phyloP scores from a whole-genome alignment of 176 grass and related monocot genomes.

The Avena eriantha region DNA sequence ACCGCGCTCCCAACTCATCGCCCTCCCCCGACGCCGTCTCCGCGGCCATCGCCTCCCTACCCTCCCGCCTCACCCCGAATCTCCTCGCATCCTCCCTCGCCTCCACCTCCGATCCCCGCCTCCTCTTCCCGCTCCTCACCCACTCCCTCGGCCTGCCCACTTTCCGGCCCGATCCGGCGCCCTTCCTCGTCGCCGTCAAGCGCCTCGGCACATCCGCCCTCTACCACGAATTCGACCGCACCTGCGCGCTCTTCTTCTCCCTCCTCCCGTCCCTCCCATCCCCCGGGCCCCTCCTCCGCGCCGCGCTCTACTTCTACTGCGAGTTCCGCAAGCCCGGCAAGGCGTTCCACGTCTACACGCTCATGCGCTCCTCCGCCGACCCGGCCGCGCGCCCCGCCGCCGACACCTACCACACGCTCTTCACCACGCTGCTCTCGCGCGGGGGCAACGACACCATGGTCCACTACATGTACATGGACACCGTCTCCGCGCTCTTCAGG shows the following conservation, averaged over 20 bases:
- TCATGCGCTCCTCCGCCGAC: conserved; percentile 73
- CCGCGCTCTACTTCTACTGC: conserved; percentile 83
- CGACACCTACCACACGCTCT: conserved; percentile 81
- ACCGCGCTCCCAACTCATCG: conserved; percentile 17
- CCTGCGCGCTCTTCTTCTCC: conserved; percentile 66
- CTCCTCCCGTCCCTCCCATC: conserved; percentile 63
- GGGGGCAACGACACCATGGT: conserved; percentile 66
- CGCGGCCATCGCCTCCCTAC: conserved; percentile 64
- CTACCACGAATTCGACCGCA: conserved; percentile 71
- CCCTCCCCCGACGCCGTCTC: conserved; percentile 41
- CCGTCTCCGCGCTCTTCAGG: conserved; percentile 68
- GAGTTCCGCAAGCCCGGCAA: conserved; percentile 66
- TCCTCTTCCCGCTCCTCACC: conserved; percentile 66
- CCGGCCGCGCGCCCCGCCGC: conserved; percentile 52
- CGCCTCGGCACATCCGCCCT: conserved; percentile 61
- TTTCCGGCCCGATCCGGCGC: conserved; percentile 51
- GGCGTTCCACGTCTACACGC: conserved; percentile 90
- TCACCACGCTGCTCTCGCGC: conserved; percentile 69
- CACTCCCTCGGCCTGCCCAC: conserved; percentile 57
- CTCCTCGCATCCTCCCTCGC: conserved; percentile 59
- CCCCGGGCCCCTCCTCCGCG: conserved; percentile 52
- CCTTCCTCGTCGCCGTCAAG: conserved; percentile 70
- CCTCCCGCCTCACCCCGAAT: conserved; percentile 62
- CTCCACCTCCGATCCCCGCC: conserved; percentile 53
- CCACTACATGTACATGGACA: conserved; percentile 87